These are phyloP conservation scores for Xylaria intraflava DNA, from an alignment of 495 filamentous ascomycete genomes.

Conservation along the genomic window DNA sequence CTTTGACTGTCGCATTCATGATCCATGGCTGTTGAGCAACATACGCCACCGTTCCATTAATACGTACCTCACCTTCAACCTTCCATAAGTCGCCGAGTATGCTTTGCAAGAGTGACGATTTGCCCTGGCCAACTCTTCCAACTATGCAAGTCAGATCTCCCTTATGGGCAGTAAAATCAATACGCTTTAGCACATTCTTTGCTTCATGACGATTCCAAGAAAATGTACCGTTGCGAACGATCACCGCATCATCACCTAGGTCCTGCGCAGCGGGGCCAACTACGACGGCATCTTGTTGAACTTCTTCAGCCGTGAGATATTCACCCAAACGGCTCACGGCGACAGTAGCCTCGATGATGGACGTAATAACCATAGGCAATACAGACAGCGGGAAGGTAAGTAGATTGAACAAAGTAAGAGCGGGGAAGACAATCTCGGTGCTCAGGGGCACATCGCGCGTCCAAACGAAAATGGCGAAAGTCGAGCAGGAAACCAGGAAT, in stretches of 20 bases:
- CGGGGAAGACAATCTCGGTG: conserved; percentile 93
- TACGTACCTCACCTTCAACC: conserved; percentile 70
- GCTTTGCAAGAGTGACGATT: conserved; percentile 84
- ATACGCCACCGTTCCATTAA: conserved; percentile 80
- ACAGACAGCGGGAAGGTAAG: conserved; percentile 93
- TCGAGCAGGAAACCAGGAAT: conserved; percentile 95
- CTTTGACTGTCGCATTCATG: conserved; percentile 94
- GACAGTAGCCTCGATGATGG: conserved; percentile 92
- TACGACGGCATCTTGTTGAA: conserved; percentile 77
- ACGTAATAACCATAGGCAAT: conserved; percentile 95
- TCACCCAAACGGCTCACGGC: conserved; percentile 80
- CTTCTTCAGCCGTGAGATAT: conserved; percentile 81
- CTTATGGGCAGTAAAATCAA: conserved; percentile 81
- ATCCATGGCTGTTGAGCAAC: conserved; percentile 92
- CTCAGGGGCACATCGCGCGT: conserved; percentile 74
- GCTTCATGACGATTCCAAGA: conserved; percentile 82
- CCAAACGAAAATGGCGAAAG: conserved; percentile 89
- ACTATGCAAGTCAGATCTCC: conserved; percentile 90
- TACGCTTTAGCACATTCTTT: conserved; percentile 52
- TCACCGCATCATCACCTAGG: conserved; percentile 74
- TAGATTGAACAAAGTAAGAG: conserved; percentile 80
- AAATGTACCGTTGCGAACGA: conserved; percentile 78
- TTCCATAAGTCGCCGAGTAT: conserved; percentile 91
- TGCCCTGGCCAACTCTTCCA: conserved; percentile 90
- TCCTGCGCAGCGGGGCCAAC: conserved; percentile 61